phyloP scores from a whole-genome alignment of 306 rosid genomes.

The Prosopis cineraria region DNA sequence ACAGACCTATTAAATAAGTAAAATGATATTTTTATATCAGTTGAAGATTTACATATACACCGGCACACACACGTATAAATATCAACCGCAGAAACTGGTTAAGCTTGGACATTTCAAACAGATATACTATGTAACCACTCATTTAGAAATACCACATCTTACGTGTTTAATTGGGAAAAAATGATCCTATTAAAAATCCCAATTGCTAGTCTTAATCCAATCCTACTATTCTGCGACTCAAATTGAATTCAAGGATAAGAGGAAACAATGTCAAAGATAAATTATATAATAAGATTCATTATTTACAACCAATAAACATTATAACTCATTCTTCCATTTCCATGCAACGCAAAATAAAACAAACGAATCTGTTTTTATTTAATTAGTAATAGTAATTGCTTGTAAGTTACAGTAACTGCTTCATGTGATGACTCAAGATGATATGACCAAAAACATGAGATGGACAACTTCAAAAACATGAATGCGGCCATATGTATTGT shows the following conservation, averaged over 20 bases:
- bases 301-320: no score
- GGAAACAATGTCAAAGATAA: no score
- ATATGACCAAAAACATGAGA: no score
- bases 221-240: neutral
- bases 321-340: no score
- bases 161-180: neutral
- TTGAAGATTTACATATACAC: neutral
- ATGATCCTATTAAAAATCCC: neutral
- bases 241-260: neutral
- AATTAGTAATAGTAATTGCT: no score
- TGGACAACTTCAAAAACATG: conserved; percentile 10
- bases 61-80: neutral
- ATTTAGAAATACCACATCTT: neutral
- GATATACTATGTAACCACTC: neutral
- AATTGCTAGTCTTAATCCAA: neutral
- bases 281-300: no score
- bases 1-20: no score
- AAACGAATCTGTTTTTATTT: no score
- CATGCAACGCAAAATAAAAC: no score
- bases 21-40: no score
- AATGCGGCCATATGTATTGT: neutral
- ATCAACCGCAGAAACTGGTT: neutral
- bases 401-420: no score
- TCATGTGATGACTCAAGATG: no score
- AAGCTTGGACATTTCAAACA: neutral